Conservation (phyloP, 139 green algal species). For the Microglena sp. region DNA sequence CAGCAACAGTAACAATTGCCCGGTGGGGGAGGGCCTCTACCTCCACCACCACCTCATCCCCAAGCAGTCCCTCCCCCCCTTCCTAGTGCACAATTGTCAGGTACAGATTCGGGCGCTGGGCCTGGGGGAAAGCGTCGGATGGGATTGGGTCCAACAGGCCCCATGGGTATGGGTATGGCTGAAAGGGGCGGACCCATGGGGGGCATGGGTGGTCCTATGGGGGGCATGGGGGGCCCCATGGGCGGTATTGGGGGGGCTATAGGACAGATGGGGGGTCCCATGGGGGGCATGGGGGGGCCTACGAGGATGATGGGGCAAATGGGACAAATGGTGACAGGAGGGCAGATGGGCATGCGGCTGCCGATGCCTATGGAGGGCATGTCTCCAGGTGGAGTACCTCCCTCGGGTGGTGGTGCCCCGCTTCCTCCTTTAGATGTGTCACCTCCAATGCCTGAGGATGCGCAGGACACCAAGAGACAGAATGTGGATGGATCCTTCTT, state of each 20-base stretch:
- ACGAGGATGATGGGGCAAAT: slow-evolving; percentile 9
- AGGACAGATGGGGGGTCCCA: background rate
- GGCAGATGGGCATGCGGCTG: slow-evolving; percentile 5
- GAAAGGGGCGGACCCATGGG: too few species aligned
- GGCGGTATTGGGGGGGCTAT: background rate
- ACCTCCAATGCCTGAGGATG: slow-evolving; percentile 32
- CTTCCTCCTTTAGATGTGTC: slow-evolving; percentile 21
- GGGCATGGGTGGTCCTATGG: background rate
- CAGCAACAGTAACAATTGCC: too few species aligned
- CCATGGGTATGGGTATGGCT: background rate
- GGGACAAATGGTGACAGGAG: slow-evolving; percentile 19
- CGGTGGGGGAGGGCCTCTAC: too few species aligned
- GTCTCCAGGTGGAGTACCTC: slow-evolving; percentile 6
- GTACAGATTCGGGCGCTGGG: background rate
- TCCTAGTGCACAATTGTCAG: background rate
- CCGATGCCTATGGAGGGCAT: slow-evolving; percentile 2
- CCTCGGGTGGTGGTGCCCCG: background rate
- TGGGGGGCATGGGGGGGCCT: background rate
- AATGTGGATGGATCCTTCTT: slow-evolving; percentile 34
- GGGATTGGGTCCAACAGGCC: background rate
- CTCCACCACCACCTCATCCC: background rate
- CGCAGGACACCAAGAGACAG: slow-evolving; percentile 46
- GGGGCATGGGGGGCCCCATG: background rate
- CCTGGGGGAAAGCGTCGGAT: background rate
- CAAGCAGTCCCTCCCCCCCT: background rate